Evolutionary conservation across 805 yeast genomes (phyloP), one percentile per base, ranked within the genome.

Genomic region (Cyberlindnera sargentensis): DNA sequence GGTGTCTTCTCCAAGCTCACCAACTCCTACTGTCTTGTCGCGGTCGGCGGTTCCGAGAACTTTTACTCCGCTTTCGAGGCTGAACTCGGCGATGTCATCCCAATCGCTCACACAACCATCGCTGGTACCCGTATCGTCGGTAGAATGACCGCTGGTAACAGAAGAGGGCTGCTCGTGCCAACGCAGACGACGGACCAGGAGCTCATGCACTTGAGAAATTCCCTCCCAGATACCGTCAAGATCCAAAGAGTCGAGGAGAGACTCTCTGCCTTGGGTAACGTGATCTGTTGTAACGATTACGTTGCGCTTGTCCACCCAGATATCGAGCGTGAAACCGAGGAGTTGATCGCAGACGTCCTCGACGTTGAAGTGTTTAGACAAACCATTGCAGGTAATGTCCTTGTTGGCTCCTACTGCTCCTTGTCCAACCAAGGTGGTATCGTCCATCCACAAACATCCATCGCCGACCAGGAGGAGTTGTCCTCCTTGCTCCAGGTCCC

Each of bases 301-400:
- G 99, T 95, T 57, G 99, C 99, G 4, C 76, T 93, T 52, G 99
- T 93, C 43, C 99, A 93, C 67, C 99, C 99, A 41, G 99, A 93
- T 71, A 88, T 93, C 53, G 99, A 93, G 73, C 83, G 99, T 64
- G 99, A 93, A 69, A 93, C 99, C 42, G 99, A 93, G 71, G 99
- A 93, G 71, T 72, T 93, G 56, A 93, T 93, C 62, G 95, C 98
- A 37, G 99, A 93, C 66, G 96, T 90, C 11, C 75, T 93, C 46
- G 99, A 99, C 47, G 99, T 93, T 42, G 99, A 93, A 70, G 99
- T 93, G 37, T 93, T 93, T 77, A 84, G 98, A 72, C 99, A 93
- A 69, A 93, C 99, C 39, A 90, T 93, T 57, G 97, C 99, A 10
- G 97, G 97, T 55, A 91, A 93, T 67, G 97, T 93, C 46, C 75